Conservation (phyloP, 345 rosid species). For the Trapa bicornis region DNA sequence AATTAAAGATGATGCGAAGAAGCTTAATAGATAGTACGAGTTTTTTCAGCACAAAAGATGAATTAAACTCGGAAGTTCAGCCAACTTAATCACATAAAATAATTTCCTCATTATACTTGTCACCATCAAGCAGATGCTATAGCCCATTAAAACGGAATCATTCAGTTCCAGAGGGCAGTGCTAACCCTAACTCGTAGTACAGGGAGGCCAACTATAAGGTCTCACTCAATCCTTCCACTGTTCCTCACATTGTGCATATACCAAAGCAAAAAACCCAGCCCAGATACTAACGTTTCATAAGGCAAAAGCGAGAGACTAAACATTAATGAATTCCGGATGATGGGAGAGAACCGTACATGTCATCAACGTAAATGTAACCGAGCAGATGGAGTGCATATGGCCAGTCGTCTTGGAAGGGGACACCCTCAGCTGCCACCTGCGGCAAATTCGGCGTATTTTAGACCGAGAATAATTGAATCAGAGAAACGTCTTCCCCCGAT, state of each 20-base stretch:
- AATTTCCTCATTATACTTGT: background rate
- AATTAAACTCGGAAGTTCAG: background rate
- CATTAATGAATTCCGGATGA: background rate
- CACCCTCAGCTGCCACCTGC: slow-evolving; percentile 65
- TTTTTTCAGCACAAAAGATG: background rate
- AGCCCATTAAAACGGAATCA: background rate
- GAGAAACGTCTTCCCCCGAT: background rate
- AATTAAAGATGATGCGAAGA: background rate
- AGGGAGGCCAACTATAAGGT: background rate
- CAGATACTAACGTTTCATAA: no score
- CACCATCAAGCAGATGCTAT: background rate
- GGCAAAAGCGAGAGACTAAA: background rate
- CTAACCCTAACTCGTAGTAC: background rate
- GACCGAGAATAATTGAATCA: background rate
- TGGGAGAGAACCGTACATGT: slow-evolving; percentile 32
- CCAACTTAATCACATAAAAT: background rate
- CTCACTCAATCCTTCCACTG: background rate
- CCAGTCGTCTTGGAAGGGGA: slow-evolving; percentile 75
- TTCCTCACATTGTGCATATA: background rate
- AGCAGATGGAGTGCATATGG: slow-evolving; percentile 76
- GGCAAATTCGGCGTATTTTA: background rate
- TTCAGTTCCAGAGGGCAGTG: background rate
- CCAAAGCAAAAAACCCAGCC: background rate
- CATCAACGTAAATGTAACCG: slow-evolving; percentile 47
- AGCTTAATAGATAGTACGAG: background rate